Base-by-base conservation (phyloP, 192 early-diverging fungal species). In the Rhizoclosmatium sp. region DNA sequence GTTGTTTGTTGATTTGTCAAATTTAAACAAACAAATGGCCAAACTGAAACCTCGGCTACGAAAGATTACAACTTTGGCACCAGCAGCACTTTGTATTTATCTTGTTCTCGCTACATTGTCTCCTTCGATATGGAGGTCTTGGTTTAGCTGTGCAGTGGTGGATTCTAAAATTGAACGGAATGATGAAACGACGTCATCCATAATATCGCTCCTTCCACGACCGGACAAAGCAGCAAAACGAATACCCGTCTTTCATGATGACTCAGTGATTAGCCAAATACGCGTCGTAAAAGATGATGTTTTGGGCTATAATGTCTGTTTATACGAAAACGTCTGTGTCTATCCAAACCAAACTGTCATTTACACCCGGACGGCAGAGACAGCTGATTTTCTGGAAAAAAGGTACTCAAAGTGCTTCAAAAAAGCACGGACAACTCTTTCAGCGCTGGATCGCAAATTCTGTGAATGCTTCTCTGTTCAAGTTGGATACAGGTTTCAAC, bases 351-450 rank as follows among this genome's bases (percentile, higher is more conserved):
- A 39, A 44, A 71, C 69, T 5, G 5, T 58, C 69, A 4, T 71
- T 4, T 71, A n/a, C 1, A 68, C 40, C 4, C 23, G 4, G 9
- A 59, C 69, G 12, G 7, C 3, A 23, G 9, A 48, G 4, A 14
- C 46, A 59, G 56, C 69, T 4, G 10, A 19, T 12, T 4, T 5
- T 19, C 51, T 71, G 4, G 51, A 71, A 1, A 21, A 4, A 9
- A 71, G 2, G 54, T 71, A 58, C 39, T 23, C 48, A 49, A 58
- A 58, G 16, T 71, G 69, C 69, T 71, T 54, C 39, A 71, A 51
- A 51, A 71, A 71, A 31, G 7, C 14, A 21, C 69, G 56, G 3
- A n/a, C 49, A 54, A 39, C 47, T 0, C 40, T 71, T 4, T 41
- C 49, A 4, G 21, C 47, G 4, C 51, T 51, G 12, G 69, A 71